phyloP scores from a whole-genome alignment of 441 rosid species.

The Theobroma grandiflorum region DNA sequence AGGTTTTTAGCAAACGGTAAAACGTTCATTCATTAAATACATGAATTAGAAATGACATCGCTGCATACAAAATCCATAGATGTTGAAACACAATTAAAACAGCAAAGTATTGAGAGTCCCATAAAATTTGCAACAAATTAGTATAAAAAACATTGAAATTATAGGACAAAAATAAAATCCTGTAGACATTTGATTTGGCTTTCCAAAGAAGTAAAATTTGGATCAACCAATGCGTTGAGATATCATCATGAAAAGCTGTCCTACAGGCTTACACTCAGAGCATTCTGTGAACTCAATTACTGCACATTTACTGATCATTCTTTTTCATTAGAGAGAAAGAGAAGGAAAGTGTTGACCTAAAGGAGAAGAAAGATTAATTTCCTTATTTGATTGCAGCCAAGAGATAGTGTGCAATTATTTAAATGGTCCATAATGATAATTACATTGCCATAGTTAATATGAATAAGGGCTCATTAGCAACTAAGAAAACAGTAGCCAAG shows the following conservation, averaged over 20 bases:
- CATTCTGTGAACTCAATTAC: neutral
- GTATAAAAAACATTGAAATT: neutral
- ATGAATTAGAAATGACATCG: neutral
- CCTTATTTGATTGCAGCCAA: no score
- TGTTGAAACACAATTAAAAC: neutral
- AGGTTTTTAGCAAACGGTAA: neutral
- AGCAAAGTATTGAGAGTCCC: neutral
- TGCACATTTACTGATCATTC: neutral
- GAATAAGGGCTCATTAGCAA: constrained; percentile 24
- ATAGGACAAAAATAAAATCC: neutral
- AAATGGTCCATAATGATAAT: neutral
- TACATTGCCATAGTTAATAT: constrained; percentile 5
- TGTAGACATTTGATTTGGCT: neutral
- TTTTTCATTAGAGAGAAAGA: neutral
- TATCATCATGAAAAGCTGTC: neutral
- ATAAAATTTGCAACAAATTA: neutral
- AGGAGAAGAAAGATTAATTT: neutral
- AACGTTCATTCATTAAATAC: neutral
- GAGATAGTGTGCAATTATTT: neutral
- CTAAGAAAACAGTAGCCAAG: constrained; percentile 24
- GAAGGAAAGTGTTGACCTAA: neutral
- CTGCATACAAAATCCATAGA: neutral
- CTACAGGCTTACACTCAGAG: neutral
- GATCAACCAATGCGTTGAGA: constrained; percentile 1
- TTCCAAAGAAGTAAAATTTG: neutral